Percentiles rank a stretch among this genome's conserved stretches.
Conservation (phyloP, 768 basidiomycete genomes). For the Trichaptum fuscoviolaceum region DNA sequence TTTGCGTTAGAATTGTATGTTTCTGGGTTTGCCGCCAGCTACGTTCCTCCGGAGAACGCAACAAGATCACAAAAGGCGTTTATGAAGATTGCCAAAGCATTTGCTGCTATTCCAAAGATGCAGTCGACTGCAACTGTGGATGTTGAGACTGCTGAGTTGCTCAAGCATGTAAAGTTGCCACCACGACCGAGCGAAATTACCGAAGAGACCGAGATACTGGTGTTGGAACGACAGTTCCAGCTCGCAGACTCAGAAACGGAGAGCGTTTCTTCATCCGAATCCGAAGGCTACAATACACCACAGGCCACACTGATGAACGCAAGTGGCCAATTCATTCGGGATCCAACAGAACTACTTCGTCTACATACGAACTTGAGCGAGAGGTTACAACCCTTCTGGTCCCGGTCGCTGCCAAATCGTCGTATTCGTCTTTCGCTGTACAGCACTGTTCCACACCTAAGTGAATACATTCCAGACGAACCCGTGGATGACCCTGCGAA, state of each 20-base stretch:
- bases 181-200: constrained; percentile 55
- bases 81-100: constrained; percentile 76
- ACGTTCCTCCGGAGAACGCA: constrained; percentile 51
- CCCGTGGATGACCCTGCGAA: constrained; percentile 25
- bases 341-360: constrained; percentile 35
- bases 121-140: constrained; percentile 22
- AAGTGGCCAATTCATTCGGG: neutral
- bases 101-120: constrained; percentile 67
- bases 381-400: constrained; percentile 79
- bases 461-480: constrained; percentile 18
- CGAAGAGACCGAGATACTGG: constrained; percentile 52
- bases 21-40: constrained; percentile 59
- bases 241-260: constrained; percentile 24
- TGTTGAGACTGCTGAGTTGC: constrained; percentile 41
- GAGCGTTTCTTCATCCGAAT: constrained; percentile 8
- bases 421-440: constrained; percentile 58
- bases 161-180: constrained; percentile 43
- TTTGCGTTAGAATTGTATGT: constrained; percentile 1
- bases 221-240: constrained; percentile 50
- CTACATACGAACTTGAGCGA: constrained; percentile 73
- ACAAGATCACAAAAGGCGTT: constrained; percentile 76
- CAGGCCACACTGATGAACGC: constrained; percentile 2
- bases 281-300: constrained; percentile 7
- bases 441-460: constrained; percentile 13
- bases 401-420: constrained; percentile 60